Base-by-base conservation (phyloP, 768 basidiomycete genomes). In the Calvatia gigantea region DNA sequence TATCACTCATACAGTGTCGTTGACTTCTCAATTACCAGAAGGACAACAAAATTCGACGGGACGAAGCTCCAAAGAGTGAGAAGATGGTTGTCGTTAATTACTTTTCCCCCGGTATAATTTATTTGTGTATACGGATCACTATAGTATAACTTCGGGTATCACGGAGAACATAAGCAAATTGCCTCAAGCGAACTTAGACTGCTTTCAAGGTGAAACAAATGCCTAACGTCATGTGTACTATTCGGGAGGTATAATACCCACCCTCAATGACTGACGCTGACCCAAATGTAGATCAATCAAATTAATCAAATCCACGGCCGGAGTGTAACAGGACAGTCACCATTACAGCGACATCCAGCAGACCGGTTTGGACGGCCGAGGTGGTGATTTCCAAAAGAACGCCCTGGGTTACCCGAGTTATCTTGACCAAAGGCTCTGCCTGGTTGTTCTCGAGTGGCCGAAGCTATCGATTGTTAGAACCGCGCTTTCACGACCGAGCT, bases 261-360 rank as follows among this genome's bases (percentile, higher is more conserved):
- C n/a, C n/a, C n/a, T n/a, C n/a, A n/a, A n/a, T n/a, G n/a, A n/a
- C n/a, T n/a, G n/a, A n/a, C n/a, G n/a, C n/a, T 27, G 23, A 11
- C n/a, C 19, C 43, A 27, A 19, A 55, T 35, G 25, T 38, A 12
- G 8, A 43, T 19, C 32, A 21, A 46, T 35, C 8, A 15, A 43
- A 47, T 61, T 41, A 61, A 42, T 58, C 43, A 41, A 61, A 59
- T 32, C 58, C 54, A 15, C 61, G 58, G 3, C 61, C 61, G 23
- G 61, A 61, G 39, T 61, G 58, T 37, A 59, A 57, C 8, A 61
- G 21, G 31, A 61, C 51, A 9, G 58, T 59, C 14, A 56, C 61
- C 44, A 59, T 58, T 21, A 57, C 56, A 19, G 58, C 58, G 6
- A 58, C 55, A 25, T 61, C 61, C 14, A 61, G 46, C 11, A 61